phyloP scores from a whole-genome alignment of 2,329 filamentous ascomycete species.

The Catunica adiposa region DNA sequence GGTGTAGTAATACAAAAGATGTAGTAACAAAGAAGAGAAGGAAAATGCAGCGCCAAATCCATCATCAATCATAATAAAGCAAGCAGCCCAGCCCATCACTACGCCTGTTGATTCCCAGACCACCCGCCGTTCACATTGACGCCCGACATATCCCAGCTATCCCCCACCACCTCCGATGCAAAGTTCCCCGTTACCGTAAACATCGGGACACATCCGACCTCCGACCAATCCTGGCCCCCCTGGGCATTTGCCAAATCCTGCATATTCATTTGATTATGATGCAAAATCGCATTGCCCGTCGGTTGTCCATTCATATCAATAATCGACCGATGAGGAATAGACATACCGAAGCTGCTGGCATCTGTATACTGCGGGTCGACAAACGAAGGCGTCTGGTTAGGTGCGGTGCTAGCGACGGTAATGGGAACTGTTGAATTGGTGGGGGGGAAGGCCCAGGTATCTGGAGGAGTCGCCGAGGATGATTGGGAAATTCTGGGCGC shows the following conservation, averaged over 20 bases:
- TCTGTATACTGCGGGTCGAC: conserved; percentile 5
- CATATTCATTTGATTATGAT: neutral
- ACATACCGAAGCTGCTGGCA: conserved; percentile 1
- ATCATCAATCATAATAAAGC: neutral
- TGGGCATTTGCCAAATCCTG: neutral
- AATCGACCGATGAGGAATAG: conserved; percentile 4
- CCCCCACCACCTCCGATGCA: neutral
- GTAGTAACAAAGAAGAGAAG: neutral
- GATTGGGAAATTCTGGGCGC: neutral
- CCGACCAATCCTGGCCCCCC: neutral
- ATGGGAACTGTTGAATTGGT: no score
- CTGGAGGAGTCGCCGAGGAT: conserved; percentile 6
- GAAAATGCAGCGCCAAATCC: neutral
- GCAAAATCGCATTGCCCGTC: neutral
- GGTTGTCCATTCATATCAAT: neutral
- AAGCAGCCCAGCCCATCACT: neutral
- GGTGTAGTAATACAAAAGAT: neutral
- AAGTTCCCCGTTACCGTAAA: neutral
- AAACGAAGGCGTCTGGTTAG: neutral
- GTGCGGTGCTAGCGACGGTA: neutral
- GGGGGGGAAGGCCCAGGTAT: conserved; percentile 6
- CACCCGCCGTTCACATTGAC: no score
- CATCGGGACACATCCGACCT: neutral
- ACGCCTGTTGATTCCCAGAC: neutral
- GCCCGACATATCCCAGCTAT: neutral